Conservation (phyloP, 371 early-diverging fungal species). For the Lichtheimia ramosa region DNA sequence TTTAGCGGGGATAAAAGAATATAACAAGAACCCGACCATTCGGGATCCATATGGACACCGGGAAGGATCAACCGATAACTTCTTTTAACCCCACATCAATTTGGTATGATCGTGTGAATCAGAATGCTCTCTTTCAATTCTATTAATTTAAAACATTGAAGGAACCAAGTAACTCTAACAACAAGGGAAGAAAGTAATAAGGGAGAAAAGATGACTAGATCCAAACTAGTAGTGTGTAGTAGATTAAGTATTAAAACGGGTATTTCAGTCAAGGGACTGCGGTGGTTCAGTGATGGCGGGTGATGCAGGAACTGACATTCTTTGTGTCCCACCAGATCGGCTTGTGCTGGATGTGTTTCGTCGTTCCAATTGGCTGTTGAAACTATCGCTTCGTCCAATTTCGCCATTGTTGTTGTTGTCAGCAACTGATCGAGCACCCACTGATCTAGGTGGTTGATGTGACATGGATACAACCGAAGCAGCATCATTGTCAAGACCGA, state of each 20-base stretch:
- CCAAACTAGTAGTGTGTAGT: background rate
- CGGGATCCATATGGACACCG: too few relatives aligned
- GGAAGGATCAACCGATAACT: too few relatives aligned
- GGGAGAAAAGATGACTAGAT: too few relatives aligned
- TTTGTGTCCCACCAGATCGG: constrained; percentile 3
- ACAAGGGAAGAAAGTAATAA: background rate
- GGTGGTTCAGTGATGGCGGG: constrained; percentile 13
- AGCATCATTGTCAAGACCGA: constrained; percentile 26
- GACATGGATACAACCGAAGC: constrained; percentile 19
- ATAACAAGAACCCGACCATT: too few relatives aligned
- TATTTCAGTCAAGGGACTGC: constrained; percentile 5
- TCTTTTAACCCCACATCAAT: too few relatives aligned
- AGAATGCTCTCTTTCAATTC: background rate
- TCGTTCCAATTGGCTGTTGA: constrained; percentile 11
- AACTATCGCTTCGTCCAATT: constrained; percentile 13
- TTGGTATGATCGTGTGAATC: background rate
- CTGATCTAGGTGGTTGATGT: constrained; percentile 5
- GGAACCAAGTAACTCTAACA: background rate
- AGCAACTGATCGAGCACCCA: constrained; percentile 13
- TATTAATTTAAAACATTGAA: background rate
- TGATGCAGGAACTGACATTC: constrained; percentile 6
- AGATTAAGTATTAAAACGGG: constrained; percentile 1
- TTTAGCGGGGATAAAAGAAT: too few relatives aligned
- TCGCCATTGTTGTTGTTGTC: constrained; percentile 8
- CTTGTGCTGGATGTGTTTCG: constrained; percentile 14